A percentile compares a stretch with the other conserved stretches of the same genome.
These are phyloP conservation scores for Boechera divaricarpa DNA, from an alignment of 345 rosid genomes.

Conservation along the genomic window DNA sequence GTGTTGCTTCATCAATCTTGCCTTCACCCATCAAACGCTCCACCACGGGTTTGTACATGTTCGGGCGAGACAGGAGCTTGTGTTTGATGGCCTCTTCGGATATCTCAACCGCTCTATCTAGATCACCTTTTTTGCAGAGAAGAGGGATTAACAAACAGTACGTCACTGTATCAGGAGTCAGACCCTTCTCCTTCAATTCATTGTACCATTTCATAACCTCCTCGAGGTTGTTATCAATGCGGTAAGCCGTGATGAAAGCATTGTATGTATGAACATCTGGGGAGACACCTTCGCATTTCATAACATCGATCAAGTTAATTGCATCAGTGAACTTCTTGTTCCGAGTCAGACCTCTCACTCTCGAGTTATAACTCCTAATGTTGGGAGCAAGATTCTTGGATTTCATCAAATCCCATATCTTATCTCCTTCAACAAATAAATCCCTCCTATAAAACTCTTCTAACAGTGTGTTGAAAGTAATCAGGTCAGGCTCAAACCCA, in stretches of 20 bases:
- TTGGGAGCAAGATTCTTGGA: constrained; percentile 59
- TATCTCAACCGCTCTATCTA: constrained; percentile 55
- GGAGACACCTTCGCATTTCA: constrained; percentile 52
- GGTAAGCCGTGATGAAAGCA: constrained; percentile 62
- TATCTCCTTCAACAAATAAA: constrained; percentile 61
- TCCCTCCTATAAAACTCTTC: constrained; percentile 56
- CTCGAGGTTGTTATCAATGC: constrained; percentile 50
- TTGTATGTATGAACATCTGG: constrained; percentile 61
- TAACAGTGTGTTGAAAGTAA: constrained; percentile 69
- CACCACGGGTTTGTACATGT: constrained; percentile 58
- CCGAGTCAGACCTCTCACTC: constrained; percentile 56
- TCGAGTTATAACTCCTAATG: constrained; percentile 62
- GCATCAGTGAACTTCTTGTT: constrained; percentile 58
- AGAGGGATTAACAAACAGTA: constrained; percentile 55
- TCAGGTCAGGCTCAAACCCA: constrained; percentile 56
- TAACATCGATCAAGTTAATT: constrained; percentile 48
- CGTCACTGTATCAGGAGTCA: constrained; percentile 46
- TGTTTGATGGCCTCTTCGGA: constrained; percentile 49
- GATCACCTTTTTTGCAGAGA: constrained; percentile 60
- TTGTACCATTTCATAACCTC: constrained; percentile 61
- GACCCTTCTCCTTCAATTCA: constrained; percentile 48
- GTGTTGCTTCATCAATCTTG: constrained; percentile 59
- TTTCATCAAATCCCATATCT: constrained; percentile 66
- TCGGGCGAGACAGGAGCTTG: constrained; percentile 44
- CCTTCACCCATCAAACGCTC: constrained; percentile 56